phyloP scores from a whole-genome alignment of 352 stramenopile genomes.

The Globisporangium barbulae region DNA sequence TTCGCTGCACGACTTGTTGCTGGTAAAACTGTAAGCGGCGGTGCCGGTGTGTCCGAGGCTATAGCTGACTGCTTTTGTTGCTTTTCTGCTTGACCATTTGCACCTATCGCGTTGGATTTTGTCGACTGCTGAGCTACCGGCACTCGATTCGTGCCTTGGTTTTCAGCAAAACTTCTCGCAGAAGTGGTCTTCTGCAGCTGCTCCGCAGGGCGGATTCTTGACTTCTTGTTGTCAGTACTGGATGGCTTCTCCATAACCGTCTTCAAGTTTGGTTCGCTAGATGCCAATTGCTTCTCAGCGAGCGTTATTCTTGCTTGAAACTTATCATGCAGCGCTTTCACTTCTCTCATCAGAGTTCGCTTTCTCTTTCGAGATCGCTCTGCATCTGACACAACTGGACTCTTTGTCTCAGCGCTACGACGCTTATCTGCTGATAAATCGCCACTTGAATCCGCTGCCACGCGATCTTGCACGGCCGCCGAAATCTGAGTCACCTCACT shows the following conservation, averaged over 20 bases:
- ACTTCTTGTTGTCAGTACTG: not conserved
- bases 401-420: not conserved
- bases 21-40: not conserved
- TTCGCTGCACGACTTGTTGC: not conserved
- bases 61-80: not conserved
- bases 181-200: not conserved
- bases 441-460: not conserved
- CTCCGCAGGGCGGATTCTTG: not conserved
- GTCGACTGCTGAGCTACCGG: not conserved
- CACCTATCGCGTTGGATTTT: not conserved
- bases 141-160: not conserved
- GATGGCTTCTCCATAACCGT: not conserved
- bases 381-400: not conserved
- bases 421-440: not conserved
- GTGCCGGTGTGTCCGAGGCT: not conserved
- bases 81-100: not conserved
- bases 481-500: no score
- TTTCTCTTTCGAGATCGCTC: conserved; percentile 2
- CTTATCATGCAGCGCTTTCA: not conserved
- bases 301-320: not conserved
- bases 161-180: not conserved
- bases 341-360: not conserved
- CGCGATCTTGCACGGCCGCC: no score
- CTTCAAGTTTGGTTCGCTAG: not conserved
- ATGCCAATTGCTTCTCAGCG: not conserved